Base-by-base conservation (phyloP, 768 basidiomycete species). In the Termitomyces sp. region DNA sequence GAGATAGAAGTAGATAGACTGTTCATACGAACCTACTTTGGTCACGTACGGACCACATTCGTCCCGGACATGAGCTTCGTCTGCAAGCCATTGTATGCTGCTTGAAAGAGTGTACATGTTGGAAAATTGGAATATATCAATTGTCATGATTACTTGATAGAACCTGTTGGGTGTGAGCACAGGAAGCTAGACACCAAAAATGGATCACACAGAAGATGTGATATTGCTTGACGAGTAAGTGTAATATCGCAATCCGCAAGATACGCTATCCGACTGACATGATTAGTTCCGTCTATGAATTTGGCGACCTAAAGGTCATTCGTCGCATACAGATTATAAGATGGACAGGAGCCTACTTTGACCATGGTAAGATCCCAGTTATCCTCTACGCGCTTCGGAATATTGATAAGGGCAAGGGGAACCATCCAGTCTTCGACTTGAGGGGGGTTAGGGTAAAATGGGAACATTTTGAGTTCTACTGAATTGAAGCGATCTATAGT, bases 301-400 rank as follows among this genome's bases (percentile, higher is more conserved):
- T 79, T 80, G 64, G 86, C 89, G 33, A 96, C 84, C 87, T 92
- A 53, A 33, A 39, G 11, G 31, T 46, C 27, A 48, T 45, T 34
- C n/a, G 16, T 48, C n/a, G 39, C 39, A 44, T 33, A n/a, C 9
- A 39, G 22, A 11, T 7, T 7, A 41, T 37, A 34, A 13, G 50
- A 34, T 4, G 47, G 42, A 46, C 50, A 2, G 20, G 46, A 55
- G 55, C 61, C 3, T 55, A 90, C 92, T 80, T 93, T 93, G 50
- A 82, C 81, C 77, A 98, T 89, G 5, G 97, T 96, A 42, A 98
- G 78, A 73, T 99, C 97, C 97, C 97, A 98, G 65, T 94, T 96
- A 22, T 87, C 86, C 66, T 97, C 93, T 33, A 88, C 81, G 60
- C 94, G 79, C 63, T 85, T 90, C 1, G 82, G 77, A 33, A 98